Base-by-base conservation (phyloP, 2,329 filamentous ascomycete species). In the Aureobasidium sp. region DNA sequence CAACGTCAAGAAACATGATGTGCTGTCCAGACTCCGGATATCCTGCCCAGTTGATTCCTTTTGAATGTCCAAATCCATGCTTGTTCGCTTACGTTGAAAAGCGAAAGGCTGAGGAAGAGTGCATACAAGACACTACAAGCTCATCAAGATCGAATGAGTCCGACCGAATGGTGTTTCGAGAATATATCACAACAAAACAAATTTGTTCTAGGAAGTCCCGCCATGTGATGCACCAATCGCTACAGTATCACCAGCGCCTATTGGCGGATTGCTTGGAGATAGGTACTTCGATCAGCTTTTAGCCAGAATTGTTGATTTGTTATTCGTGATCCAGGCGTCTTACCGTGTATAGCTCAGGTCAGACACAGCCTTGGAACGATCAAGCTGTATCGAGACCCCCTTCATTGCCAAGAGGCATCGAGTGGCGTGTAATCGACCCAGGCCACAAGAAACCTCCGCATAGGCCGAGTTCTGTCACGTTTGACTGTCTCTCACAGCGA, bases 11-110 rank as follows among this genome's bases (percentile, higher is more conserved):
- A 49, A 36, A 49, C 29, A 29, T 47, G 47, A 22, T 49, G 47
- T 22, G 47, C 22, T 49, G 47, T 49, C 29, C 22, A 47, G 25
- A 47, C 7, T 31, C 31, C 31, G 22, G 25, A 29, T 11, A n/a
- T 47, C 44, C 25, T 47, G 44, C 25, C 17, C 68, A 0, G 73
- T 77, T 8, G 83, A 65, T 7, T 74, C 25, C 17, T 12, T 45
- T 12, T 45, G 22, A 15, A 8, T 14, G 4, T 27, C 6, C 20
- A 27, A 27, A 15, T 14, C 27, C 12, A 22, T 45, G 42, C 42
- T 27, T 45, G 36, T 14, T 22, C 42, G 42, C 42, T 45, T 45
- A 45, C 22, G 12, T 22, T 27, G 12, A 15, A 6, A 27, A 45
- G 42, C 20, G 27, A 45, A 45, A 8, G 22, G 2, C 1, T 44